These are phyloP conservation scores for Xerocomus potaroensis DNA, from an alignment of 768 basidiomycete species.

Conservation along the genomic window DNA sequence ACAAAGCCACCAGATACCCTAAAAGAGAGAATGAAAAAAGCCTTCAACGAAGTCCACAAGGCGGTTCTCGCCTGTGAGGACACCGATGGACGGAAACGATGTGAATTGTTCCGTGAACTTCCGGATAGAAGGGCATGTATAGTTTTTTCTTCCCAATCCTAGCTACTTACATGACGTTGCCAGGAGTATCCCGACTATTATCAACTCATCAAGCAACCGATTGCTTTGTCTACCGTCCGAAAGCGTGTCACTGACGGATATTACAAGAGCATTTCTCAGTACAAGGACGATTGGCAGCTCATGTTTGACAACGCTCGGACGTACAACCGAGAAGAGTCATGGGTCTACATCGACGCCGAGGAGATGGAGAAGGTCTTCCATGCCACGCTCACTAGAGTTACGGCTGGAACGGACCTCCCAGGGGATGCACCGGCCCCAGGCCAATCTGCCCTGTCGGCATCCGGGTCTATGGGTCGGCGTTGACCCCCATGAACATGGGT, in stretches of 20 bases:
- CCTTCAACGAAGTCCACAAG: conserved; percentile 69
- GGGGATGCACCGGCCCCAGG: conserved; percentile 50
- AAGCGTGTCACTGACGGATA: conserved; percentile 62
- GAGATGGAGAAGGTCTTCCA: conserved; percentile 92
- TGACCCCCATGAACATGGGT: conserved; percentile 81
- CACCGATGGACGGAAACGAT: conserved; percentile 70
- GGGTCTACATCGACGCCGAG: conserved; percentile 92
- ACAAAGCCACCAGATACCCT: conserved; percentile 58
- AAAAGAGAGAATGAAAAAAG: conserved; percentile 79
- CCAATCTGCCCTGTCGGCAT: conserved; percentile 31
- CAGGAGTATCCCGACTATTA: conserved; percentile 94
- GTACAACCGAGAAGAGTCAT: conserved; percentile 93
- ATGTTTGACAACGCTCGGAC: conserved; percentile 94
- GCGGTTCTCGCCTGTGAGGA: conserved; percentile 73
- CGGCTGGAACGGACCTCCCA: conserved; percentile 67
- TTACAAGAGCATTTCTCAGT: conserved; percentile 73
- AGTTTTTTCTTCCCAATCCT: not conserved
- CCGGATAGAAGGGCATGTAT: conserved; percentile 65
- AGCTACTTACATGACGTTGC: conserved; percentile 11
- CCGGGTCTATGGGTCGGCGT: conserved; percentile 58
- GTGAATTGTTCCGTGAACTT: conserved; percentile 84
- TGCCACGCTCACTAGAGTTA: conserved; percentile 58
- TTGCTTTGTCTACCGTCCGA: conserved; percentile 81
- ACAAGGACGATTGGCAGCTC: conserved; percentile 75
- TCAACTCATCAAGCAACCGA: conserved; percentile 80